Conservation (phyloP, 1,284 basidiomycete genomes). For the Sporisorium graminicola region DNA sequence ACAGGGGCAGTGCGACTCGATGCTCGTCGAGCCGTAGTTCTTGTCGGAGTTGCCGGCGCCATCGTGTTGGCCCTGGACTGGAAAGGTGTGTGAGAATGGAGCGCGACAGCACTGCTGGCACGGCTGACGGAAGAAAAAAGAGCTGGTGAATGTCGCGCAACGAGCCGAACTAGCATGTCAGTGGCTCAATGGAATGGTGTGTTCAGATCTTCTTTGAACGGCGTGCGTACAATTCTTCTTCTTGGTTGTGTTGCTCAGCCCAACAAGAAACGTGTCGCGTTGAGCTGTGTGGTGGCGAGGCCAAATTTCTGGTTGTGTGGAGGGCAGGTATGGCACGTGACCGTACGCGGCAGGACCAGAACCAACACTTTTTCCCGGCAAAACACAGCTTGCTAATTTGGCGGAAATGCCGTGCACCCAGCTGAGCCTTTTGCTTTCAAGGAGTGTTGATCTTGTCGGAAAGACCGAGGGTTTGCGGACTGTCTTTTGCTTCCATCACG, state of each 20-base stretch:
- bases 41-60: constrained; percentile 14
- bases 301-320: constrained; percentile 6
- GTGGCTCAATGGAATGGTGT: neutral
- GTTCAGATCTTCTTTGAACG: neutral
- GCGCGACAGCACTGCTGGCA: neutral
- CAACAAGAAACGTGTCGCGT: constrained; percentile 25
- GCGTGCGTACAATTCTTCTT: constrained; percentile 4
- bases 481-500: neutral
- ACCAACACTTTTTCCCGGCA: constrained; percentile 24
- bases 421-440: neutral
- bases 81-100: neutral
- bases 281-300: constrained; percentile 26
- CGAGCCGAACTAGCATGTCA: neutral
- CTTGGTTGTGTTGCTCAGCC: neutral
- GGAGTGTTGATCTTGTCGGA: neutral
- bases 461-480: neutral
- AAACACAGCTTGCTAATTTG: constrained; percentile 1
- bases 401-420: neutral
- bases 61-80: constrained; percentile 1
- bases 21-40: constrained; percentile 8
- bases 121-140: neutral
- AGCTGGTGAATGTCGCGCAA: neutral
- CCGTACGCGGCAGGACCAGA: constrained; percentile 18
- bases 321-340: constrained; percentile 31
- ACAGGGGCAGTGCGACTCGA: constrained; percentile 17